Base-by-base conservation (phyloP, 2,329 filamentous ascomycete species). In the Pleomassaria siparia region DNA sequence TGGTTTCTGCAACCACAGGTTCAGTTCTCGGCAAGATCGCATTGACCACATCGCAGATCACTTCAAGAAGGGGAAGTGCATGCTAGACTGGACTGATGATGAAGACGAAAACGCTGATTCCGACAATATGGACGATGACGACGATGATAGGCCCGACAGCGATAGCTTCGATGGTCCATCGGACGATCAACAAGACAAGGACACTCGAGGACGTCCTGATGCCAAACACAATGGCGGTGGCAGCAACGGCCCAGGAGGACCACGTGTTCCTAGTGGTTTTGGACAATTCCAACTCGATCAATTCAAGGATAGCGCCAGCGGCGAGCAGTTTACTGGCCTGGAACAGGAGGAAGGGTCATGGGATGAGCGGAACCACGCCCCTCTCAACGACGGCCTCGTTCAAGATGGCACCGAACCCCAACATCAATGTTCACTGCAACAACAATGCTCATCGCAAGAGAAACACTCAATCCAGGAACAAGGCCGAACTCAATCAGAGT, bases 41-140 rank as follows among this genome's bases (percentile, higher is more conserved):
- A 71, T 70, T 47, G 65, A 71, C 30, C 68, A 71, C 29, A 67
- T 71, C n/a, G 66, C 63, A 46, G 62, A 67, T 8, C 68, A 71
- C 51, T 71, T 71, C 57, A 67, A 68, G 45, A 56, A 68, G 40
- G 68, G 68, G 40, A 70, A 69, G 53, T 64, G 57, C 42, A 71
- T 71, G 67, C 60, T 70, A 28, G 65, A 69, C 51, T 70, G 66
- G 68, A 62, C 59, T 43, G 64, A 70, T 29, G 57, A 63, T 40
- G 59, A 58, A 22, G 55, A 60, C 40, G 56, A 62, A 11, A 54
- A 51, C 40, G 42, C 55, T 43, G 49, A 56, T 41, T 54, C 56
- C 37, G 62, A 63, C 29, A 56, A 64, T 43, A 51, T 47, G 21
- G 56, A 60, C 35, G 43, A 45, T 44, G 47, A 51, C 21, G 59